Evolutionary conservation across 169 alveolate species (phyloP).

Genomic region (Plasmodium fragile): DNA sequence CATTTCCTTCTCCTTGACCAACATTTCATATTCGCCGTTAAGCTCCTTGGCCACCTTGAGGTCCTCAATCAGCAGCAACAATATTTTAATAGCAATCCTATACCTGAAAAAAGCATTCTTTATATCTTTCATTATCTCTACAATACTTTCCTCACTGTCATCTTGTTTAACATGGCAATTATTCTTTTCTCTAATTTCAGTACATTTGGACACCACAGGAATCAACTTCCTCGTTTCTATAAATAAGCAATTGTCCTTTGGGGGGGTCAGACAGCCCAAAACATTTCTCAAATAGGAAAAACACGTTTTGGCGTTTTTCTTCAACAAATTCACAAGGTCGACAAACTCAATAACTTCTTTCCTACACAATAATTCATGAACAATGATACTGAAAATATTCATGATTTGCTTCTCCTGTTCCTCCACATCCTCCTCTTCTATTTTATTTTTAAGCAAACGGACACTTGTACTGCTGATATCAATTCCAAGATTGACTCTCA

Average conservation of each 20-base stretch:
- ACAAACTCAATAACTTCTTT: background rate
- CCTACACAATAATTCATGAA: slow-evolving; percentile 27
- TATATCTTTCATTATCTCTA: background rate
- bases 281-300: background rate
- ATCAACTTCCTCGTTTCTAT: background rate
- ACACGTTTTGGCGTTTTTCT: background rate
- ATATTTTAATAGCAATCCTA: slow-evolving; percentile 2
- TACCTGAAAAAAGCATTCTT: background rate
- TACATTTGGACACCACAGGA: background rate
- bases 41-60: background rate
- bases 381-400: background rate
- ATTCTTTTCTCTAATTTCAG: slow-evolving; percentile 12
- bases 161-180: background rate
- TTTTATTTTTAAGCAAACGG: background rate
- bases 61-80: slow-evolving; percentile 6
- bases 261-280: background rate
- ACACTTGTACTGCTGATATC: background rate
- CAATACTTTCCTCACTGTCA: background rate
- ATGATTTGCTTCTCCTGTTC: background rate
- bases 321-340: background rate
- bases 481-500: slow-evolving; percentile 1
- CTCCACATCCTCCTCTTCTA: background rate
- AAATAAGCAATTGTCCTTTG: background rate
- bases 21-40: background rate
- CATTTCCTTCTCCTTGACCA: background rate